A percentile compares a stretch with the other conserved stretches of the same genome.
phyloP scores from a whole-genome alignment of 257 asterid genomes.

The Solanum lycopersicoides region DNA sequence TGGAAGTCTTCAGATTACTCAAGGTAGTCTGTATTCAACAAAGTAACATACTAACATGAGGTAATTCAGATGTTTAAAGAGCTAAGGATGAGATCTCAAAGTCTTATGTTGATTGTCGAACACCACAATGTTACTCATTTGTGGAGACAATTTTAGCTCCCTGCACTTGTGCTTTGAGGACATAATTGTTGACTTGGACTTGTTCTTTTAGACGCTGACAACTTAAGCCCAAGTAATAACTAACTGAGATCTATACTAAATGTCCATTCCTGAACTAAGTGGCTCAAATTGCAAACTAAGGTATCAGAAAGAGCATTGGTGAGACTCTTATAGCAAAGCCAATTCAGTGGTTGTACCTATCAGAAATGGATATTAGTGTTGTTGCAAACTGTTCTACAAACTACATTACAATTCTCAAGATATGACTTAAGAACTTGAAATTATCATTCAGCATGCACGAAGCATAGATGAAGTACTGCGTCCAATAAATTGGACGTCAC shows the following conservation, averaged over 20 bases:
- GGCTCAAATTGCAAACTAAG: not conserved
- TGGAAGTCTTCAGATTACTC: not conserved
- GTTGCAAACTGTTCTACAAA: not conserved
- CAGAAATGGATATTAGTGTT: not conserved
- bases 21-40: not conserved
- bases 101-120: not conserved
- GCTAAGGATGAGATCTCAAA: not conserved
- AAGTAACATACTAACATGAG: not conserved
- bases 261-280: not conserved
- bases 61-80: not conserved
- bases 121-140: not conserved
- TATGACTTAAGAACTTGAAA: not conserved
- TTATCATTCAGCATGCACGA: not conserved
- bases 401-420: not conserved
- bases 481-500: not conserved
- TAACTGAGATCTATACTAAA: not conserved
- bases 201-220: not conserved
- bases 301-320: not conserved
- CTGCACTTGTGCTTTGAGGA: not conserved
- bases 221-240: not conserved
- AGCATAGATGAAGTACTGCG: not conserved
- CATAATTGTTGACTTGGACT: not conserved
- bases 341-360: not conserved
- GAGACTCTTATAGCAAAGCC: not conserved
- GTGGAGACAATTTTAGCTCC: not conserved